phyloP scores from a whole-genome alignment of 306 rosid species.

The Medicago arabica region DNA sequence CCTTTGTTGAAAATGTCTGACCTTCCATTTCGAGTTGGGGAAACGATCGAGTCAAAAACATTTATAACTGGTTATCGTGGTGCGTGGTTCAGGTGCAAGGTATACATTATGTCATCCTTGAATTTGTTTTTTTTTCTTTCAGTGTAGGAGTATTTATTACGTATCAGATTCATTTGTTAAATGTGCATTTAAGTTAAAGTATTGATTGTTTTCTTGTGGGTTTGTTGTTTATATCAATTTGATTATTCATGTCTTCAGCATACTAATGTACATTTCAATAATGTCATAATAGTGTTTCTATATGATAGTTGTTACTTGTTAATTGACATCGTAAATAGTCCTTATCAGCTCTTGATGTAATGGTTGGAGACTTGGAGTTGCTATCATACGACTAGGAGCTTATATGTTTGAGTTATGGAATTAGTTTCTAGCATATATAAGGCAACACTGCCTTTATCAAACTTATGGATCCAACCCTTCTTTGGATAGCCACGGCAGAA shows the following conservation, averaged over 20 bases:
- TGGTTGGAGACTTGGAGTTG: background rate
- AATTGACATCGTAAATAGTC: background rate
- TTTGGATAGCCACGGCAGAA: too few species aligned
- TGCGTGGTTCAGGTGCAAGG: conserved; percentile 92
- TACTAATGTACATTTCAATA: background rate
- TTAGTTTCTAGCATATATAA: background rate
- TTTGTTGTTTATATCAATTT: conserved; percentile 7
- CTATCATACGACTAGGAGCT: background rate
- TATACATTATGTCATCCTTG: conserved; percentile 37
- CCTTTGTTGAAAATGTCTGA: conserved; percentile 24
- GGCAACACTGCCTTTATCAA: background rate
- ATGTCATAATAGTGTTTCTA: background rate
- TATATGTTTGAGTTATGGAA: background rate
- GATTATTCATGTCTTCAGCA: background rate
- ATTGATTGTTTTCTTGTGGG: background rate
- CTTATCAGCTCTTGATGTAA: background rate
- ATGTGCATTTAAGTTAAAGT: background rate
- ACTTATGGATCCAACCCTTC: background rate
- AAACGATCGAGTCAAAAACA: conserved; percentile 59
- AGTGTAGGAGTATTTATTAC: background rate
- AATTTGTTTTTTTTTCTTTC: background rate
- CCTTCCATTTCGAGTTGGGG: conserved; percentile 66
- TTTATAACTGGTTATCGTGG: conserved; percentile 75
- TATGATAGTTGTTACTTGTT: conserved; percentile 7
- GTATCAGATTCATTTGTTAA: background rate